Evolutionary conservation across 1,139 yeast genomes (phyloP), one percentile per base, ranked within the genome.

Genomic region (Dujonia santamariae): DNA sequence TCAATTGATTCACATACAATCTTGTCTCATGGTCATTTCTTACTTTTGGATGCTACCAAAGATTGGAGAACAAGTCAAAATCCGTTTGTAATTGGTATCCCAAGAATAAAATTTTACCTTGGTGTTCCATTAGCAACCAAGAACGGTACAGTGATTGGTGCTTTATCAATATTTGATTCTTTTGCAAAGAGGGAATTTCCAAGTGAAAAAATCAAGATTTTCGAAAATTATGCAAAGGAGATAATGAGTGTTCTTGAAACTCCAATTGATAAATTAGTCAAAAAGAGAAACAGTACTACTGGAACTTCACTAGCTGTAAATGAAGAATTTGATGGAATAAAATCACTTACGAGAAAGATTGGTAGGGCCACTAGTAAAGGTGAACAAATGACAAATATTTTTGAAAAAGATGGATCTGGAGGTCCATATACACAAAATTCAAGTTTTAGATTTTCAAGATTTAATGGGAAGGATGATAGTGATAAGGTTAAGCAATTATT

Each of bases 1-100:
- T 78, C 86, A 1, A 56, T 83, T 28, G 90, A 83, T 53, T 77
- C 78, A 4, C 90, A 83, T 56, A 67, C 86, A 0, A 65, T 83
- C 4, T 55, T 83, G 28, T 80, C 88, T 0, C 58, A 62, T 9
- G 77, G 68, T 1, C 63, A 66, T 43, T 75, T 83, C 44, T 58
- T 75, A 2, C 44, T 83, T 15, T 51, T 67, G 18, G 85, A 83
- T 52, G 80, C 87, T 1, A 54, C 76, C 4, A 59, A 63, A 26
- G 92, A 83, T 50, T 83, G 92, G 90, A 61, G 90, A 51, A 73
- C 80, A 4, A 47, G 56, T 7, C 59, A 62, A 30, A 80, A 77
- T 44, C 88, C 88, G 0, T 61, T 81, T 36, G 84, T 82, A 1
- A 72, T 67, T 25, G 81, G 83, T 0, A 61, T 69, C 1, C 87